Base-by-base conservation (phyloP, 495 filamentous ascomycete species). In the Penicillium nucicola region DNA sequence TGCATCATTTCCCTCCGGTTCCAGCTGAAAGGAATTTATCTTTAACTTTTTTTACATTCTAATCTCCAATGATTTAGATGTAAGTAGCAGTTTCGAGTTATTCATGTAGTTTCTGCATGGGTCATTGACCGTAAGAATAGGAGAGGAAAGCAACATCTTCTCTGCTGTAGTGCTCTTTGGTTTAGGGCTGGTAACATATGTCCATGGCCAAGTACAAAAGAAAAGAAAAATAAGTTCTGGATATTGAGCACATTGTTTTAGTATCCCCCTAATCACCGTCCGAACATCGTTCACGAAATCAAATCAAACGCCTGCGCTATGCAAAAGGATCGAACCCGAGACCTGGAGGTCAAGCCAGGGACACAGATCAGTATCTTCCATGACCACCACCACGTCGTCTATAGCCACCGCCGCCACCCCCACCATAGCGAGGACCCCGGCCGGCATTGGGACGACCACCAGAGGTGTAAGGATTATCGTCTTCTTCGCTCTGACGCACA, bases 371-470 rank as follows among this genome's bases (percentile, higher is more conserved):
- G 69, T 69, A 72, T 48, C 71, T 58, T 42, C 71, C 46, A 41
- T 37, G 67, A 57, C 71, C 65, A 10, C 70, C 46, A 41, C 46
- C 68, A 58, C 70, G 65, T 40, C 71, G 72, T 42, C 68, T 66
- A 52, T 70, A 75, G 15, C 74, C 70, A 28, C 69, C 66, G 4
- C 65, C 58, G 13, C 62, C 62, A 39, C 70, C 72, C 34, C 69
- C 68, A 14, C 65, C 67, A 38, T 66, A 69, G 23, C 75, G 60
- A 6, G 77, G 72, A 48, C 84, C 80, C 20, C 79, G 77, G 11
- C 83, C 82, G 45, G 67, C 68, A 42, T 78, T 72, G 19, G 72
- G 63, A n/a, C 80, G 67, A 44, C 74, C 72, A 47, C 81, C 69
- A 60, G 47, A 47, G 28, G 45, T 56, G 42, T 78, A 75, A 43